Base-by-base conservation (phyloP, 805 yeast genomes). In the Wickerhamomyces strasburgensis region DNA sequence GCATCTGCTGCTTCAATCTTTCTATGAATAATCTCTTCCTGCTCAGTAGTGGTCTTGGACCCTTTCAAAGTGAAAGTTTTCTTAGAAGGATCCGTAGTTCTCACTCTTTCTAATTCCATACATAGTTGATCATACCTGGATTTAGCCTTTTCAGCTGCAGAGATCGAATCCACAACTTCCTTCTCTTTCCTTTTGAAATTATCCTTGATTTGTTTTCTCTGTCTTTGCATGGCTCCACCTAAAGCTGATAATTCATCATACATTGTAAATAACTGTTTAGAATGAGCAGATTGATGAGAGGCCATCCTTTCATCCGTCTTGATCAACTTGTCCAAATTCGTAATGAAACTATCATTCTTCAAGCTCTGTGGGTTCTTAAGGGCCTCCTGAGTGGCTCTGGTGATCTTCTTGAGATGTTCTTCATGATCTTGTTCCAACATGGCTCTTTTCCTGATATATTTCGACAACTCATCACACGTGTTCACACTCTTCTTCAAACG, bases 91-190 rank as follows among this genome's bases (percentile, higher is more conserved):
- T 90, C 97, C 0, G 85, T 73, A 29, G 78, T 71, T 53, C 82
- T 78, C 30, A 88, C 70, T 49, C 83, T 80, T 48, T 90, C 97
- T 58, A 86, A 73, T 49, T 93, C 98, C 37, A 79, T 83, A 52
- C 96, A 87, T 18, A 88, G 63, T 36, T 84, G 78, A 53, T 75
- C 76, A 57, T 93, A 90, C 56, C 78, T 79, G 25, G 65, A 49
- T 58, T 84, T 85, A 13, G 97, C 94, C 72, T 90, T 90, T 47
- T 86, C 96, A 2, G 95, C 96, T 29, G 75, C 73, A 38, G 69
- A 66, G 34, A 88, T 89, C 6, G 96, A 78, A 39, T 93, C 98
- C 10, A 69, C 54, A 25, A 88, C 89, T 41, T 83, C 94, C 54
- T 84, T 87, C 55, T 93, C 98, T 48, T 80, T 75, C 33, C 84